Evolutionary conservation across 1,139 yeast species (phyloP).

Genomic region (Candida sp.): DNA sequence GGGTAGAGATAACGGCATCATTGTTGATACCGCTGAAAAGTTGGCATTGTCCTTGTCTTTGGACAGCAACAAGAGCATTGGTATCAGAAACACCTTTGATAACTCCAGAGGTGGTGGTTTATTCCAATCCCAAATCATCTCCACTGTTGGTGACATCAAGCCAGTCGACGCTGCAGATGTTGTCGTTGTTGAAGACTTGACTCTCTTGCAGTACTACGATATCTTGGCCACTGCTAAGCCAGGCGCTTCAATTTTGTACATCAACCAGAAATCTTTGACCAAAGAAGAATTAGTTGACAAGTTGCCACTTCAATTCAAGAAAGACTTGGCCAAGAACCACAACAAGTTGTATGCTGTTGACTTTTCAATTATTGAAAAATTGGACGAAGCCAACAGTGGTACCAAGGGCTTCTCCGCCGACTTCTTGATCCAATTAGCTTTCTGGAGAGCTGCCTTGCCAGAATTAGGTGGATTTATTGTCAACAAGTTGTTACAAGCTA

Average conservation of each 20-base stretch:
- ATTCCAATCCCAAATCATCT: constrained; percentile 75
- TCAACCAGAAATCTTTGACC: constrained; percentile 36
- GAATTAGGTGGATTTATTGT: constrained; percentile 69
- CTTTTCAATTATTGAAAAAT: constrained; percentile 59
- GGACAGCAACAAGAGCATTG: constrained; percentile 57
- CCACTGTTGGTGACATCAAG: constrained; percentile 35
- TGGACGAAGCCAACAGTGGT: constrained; percentile 51
- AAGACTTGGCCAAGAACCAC: constrained; percentile 56
- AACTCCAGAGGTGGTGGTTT: constrained; percentile 74
- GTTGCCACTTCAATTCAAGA: constrained; percentile 58
- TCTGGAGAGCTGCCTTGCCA: constrained; percentile 77
- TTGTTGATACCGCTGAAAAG: constrained; percentile 62
- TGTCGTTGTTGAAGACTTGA: constrained; percentile 62
- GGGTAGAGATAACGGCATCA: constrained; percentile 65
- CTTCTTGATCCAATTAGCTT: constrained; percentile 78
- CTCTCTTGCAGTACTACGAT: constrained; percentile 59
- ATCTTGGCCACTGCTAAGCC: constrained; percentile 63
- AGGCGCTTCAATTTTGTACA: constrained; percentile 60
- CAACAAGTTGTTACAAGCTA: constrained; percentile 79
- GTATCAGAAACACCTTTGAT: constrained; percentile 70
- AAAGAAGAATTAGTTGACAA: constrained; percentile 52
- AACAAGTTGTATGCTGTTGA: constrained; percentile 60
- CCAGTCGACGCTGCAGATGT: constrained; percentile 65
- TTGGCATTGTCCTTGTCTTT: constrained; percentile 76
- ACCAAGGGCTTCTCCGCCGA: constrained; percentile 79